phyloP scores from a whole-genome alignment of 805 yeast genomes.

The Lachancea waltii region DNA sequence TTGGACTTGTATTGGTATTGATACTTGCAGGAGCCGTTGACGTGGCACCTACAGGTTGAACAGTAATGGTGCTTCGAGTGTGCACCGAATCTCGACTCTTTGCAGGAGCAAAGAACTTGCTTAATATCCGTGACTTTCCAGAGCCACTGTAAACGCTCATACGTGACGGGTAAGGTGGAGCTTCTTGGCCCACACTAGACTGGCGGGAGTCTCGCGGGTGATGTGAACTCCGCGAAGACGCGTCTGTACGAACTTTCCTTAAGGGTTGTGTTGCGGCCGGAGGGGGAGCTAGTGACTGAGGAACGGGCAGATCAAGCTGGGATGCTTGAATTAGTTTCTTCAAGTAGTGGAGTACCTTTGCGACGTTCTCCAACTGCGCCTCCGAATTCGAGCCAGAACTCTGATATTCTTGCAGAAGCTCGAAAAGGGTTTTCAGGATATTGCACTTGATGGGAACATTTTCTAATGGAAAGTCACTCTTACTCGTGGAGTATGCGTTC shows the following conservation, averaged over 20 bases:
- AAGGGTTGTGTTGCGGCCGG: background rate
- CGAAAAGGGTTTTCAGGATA: constrained; percentile 11
- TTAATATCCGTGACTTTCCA: constrained; percentile 5
- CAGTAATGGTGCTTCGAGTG: constrained; percentile 4
- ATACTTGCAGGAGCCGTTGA: background rate
- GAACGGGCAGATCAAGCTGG: constrained; percentile 3
- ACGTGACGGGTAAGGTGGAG: background rate
- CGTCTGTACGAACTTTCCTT: background rate
- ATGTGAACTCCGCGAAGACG: background rate
- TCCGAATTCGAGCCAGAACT: constrained; percentile 3
- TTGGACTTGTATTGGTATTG: background rate
- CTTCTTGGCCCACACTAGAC: background rate
- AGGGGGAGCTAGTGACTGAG: background rate
- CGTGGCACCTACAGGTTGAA: background rate
- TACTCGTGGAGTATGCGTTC: constrained; percentile 7
- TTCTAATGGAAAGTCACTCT: constrained; percentile 12
- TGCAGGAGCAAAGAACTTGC: constrained; percentile 5
- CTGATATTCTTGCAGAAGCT: constrained; percentile 10
- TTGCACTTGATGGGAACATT: constrained; percentile 18
- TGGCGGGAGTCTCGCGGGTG: background rate
- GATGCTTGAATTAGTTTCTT: constrained; percentile 10
- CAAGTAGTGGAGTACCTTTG: constrained; percentile 12
- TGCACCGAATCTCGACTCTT: constrained; percentile 4
- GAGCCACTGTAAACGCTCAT: background rate
- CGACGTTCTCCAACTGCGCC: constrained; percentile 6